A percentile compares a stretch with the other conserved stretches of the same genome.
Conservation (phyloP, 306 rosid genomes). For the Spatholobus suberectus region DNA sequence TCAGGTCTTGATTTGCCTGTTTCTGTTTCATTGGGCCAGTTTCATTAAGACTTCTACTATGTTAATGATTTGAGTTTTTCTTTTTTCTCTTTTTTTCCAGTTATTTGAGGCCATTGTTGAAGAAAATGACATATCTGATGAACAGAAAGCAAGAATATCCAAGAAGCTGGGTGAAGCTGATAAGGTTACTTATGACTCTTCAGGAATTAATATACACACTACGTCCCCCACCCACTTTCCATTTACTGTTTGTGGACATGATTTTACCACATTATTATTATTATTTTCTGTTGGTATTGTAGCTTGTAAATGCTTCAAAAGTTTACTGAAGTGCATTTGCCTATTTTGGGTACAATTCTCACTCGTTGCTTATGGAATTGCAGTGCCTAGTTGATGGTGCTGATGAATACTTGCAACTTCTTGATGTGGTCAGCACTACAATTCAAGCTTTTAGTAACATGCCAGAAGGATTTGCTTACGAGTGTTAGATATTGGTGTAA, state of each 20-base stretch:
- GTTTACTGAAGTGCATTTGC: neutral
- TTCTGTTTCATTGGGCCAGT: neutral
- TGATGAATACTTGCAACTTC: slow-evolving; percentile 92
- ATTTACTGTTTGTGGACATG: slow-evolving; percentile 8
- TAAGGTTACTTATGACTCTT: slow-evolving; percentile 60
- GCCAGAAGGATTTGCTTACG: slow-evolving; percentile 64
- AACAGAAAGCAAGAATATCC: slow-evolving; percentile 89
- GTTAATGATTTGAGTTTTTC: neutral
- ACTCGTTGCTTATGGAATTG: slow-evolving; percentile 45
- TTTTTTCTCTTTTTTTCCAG: slow-evolving; percentile 44
- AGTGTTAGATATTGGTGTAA: slow-evolving; percentile 36
- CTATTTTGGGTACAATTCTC: slow-evolving; percentile 17
- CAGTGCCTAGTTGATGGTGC: slow-evolving; percentile 92
- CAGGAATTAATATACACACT: neutral
- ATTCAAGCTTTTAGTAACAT: slow-evolving; percentile 72
- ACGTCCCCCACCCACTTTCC: neutral
- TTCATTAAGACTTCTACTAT: slow-evolving; percentile 9
- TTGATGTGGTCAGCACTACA: slow-evolving; percentile 73
- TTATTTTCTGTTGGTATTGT: neutral
- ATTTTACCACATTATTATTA: neutral
- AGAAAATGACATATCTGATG: slow-evolving; percentile 78
- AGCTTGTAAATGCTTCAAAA: neutral
- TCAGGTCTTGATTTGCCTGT: slow-evolving; percentile 55
- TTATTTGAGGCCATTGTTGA: slow-evolving; percentile 76
- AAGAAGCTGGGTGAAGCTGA: slow-evolving; percentile 90